Conservation (phyloP, 352 stramenopile genomes). For the Phytophthora aleatoria region DNA sequence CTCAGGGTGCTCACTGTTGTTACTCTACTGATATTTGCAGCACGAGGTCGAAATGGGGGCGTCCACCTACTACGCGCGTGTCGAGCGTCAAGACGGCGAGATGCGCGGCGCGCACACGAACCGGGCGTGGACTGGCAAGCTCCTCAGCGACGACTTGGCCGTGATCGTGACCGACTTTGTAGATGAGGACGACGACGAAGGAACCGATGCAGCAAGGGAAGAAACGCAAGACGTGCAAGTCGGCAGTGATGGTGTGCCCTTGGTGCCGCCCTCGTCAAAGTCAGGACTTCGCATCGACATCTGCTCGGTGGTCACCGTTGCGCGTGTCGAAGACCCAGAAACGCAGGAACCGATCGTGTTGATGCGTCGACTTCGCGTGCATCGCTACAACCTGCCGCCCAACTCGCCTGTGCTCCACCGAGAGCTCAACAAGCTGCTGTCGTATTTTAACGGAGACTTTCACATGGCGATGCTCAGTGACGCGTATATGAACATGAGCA, state of each 20-base stretch:
- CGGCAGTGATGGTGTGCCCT: constrained; percentile 23
- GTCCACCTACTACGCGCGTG: constrained; percentile 40
- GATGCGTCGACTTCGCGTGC: constrained; percentile 42
- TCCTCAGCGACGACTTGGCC: constrained; percentile 45
- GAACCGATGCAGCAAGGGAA: constrained; percentile 13
- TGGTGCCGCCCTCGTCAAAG: constrained; percentile 12
- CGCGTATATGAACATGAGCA: constrained; percentile 34
- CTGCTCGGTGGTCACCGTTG: constrained; percentile 37
- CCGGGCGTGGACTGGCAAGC: constrained; percentile 40
- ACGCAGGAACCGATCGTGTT: constrained; percentile 36
- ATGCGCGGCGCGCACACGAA: constrained; percentile 45
- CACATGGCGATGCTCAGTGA: constrained; percentile 52
- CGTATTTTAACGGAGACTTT: constrained; percentile 56
- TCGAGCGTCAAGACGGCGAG: constrained; percentile 46
- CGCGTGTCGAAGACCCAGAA: constrained; percentile 27
- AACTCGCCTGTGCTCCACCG: constrained; percentile 43
- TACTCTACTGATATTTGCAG: constrained; percentile 13
- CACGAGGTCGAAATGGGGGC: constrained; percentile 38
- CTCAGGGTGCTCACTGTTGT: constrained; percentile 7
- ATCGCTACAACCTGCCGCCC: constrained; percentile 54
- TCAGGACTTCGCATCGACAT: constrained; percentile 36
- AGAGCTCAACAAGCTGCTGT: constrained; percentile 43
- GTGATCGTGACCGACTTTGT: constrained; percentile 51
- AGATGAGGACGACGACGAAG: constrained; percentile 50
- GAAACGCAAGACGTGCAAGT: constrained; percentile 18